These are phyloP conservation scores for Aspergillus fumigatiaffinis DNA, from an alignment of 2,329 filamentous ascomycete species.

Conservation along the genomic window DNA sequence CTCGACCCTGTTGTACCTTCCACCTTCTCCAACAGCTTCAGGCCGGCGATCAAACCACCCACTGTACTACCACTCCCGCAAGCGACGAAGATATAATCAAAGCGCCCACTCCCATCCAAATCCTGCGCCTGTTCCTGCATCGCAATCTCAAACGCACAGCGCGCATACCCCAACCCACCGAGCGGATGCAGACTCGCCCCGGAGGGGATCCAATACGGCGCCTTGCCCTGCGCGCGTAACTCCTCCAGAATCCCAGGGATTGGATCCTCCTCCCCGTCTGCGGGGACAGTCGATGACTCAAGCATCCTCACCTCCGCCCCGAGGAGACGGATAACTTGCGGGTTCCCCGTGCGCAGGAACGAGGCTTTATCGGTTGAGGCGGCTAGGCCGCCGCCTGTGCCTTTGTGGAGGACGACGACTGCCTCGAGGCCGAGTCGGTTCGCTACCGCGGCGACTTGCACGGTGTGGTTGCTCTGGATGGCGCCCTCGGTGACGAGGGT, in stretches of 20 bases:
- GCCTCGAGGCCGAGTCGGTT: slow-evolving; percentile 23
- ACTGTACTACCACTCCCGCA: slow-evolving; percentile 36
- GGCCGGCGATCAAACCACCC: slow-evolving; percentile 32
- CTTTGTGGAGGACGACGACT: slow-evolving; percentile 24
- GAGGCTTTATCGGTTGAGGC: slow-evolving; percentile 12
- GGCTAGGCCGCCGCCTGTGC: slow-evolving; percentile 24
- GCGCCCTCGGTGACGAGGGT: slow-evolving; percentile 35
- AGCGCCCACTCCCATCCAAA: slow-evolving; percentile 18
- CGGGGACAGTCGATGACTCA: slow-evolving; percentile 48
- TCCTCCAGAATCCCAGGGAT: slow-evolving; percentile 21
- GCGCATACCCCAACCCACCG: slow-evolving; percentile 32
- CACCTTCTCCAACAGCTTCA: slow-evolving; percentile 28
- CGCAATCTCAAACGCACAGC: slow-evolving; percentile 30
- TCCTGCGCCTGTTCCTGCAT: slow-evolving; percentile 22
- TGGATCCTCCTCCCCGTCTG: slow-evolving; percentile 37
- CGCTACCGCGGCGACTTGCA: slow-evolving; percentile 31
- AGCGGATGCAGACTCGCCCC: slow-evolving; percentile 32
- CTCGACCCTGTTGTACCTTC: background rate
- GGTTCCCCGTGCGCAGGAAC: slow-evolving; percentile 24
- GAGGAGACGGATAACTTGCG: slow-evolving; percentile 26
- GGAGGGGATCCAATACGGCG: slow-evolving; percentile 34
- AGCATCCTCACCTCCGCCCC: slow-evolving; percentile 48
- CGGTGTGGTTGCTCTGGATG: slow-evolving; percentile 36
- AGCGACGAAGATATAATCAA: slow-evolving; percentile 35
- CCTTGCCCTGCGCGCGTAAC: slow-evolving; percentile 14